phyloP scores from a whole-genome alignment of 1,284 basidiomycete species.

The Rhodotorula sp. region DNA sequence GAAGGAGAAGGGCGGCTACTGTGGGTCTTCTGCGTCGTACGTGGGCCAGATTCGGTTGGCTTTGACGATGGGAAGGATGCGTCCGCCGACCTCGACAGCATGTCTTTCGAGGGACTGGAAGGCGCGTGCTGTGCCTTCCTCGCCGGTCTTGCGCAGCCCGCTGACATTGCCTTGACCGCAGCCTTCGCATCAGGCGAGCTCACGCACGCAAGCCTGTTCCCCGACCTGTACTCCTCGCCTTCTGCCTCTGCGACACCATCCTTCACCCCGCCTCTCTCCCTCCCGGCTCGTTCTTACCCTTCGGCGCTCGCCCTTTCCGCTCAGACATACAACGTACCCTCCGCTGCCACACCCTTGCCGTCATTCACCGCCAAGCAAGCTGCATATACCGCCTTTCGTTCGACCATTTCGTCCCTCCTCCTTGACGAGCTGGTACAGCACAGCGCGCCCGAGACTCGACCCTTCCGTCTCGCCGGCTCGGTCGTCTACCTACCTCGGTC shows the following conservation, averaged over 20 bases:
- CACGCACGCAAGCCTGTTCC: conserved; percentile 27
- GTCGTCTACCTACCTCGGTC: conserved; percentile 4
- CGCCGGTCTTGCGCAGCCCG: not conserved
- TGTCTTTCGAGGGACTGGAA: conserved; percentile 16
- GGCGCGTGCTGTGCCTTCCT: conserved; percentile 6
- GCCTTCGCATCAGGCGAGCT: conserved; percentile 27
- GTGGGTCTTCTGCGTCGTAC: conserved; percentile 33
- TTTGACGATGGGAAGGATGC: not conserved
- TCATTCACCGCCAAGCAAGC: not conserved
- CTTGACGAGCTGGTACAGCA: conserved; percentile 6
- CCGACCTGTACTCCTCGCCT: conserved; percentile 18
- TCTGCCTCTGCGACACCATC: not conserved
- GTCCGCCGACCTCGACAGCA: not conserved
- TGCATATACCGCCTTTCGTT: conserved; percentile 13
- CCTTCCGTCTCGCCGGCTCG: not conserved
- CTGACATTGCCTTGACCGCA: not conserved
- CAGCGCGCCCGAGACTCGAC: no score
- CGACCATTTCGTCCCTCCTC: not conserved
- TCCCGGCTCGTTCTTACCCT: conserved; percentile 14
- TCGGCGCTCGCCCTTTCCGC: conserved; percentile 28
- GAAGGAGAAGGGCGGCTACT: conserved; percentile 15
- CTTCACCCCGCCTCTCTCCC: not conserved
- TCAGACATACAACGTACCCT: conserved; percentile 4
- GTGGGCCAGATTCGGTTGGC: conserved; percentile 1
- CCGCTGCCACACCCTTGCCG: not conserved